phyloP scores from a whole-genome alignment of 2,329 filamentous ascomycete genomes.

The Sporothrix brasiliensis region DNA sequence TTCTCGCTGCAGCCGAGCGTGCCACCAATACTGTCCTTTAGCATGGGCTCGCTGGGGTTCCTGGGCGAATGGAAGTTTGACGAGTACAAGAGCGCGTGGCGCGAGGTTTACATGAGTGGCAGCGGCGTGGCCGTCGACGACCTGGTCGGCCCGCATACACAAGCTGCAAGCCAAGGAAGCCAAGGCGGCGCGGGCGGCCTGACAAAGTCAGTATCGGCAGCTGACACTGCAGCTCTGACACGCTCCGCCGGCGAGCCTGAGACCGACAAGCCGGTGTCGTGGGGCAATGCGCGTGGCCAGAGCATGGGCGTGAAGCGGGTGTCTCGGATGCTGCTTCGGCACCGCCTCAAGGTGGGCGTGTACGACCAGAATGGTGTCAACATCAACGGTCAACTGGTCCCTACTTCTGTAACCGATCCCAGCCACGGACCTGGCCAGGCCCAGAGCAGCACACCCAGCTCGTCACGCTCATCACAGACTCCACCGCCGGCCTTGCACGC shows the following conservation, averaged over 20 bases:
- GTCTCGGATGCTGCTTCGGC: constrained; percentile 81
- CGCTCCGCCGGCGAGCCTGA: constrained; percentile 33
- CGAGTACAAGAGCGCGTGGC: constrained; percentile 89
- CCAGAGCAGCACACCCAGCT: background rate
- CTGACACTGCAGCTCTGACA: constrained; percentile 32
- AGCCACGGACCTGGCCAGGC: background rate
- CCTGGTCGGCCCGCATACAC: constrained; percentile 47
- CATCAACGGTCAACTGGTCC: constrained; percentile 57
- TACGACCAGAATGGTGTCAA: constrained; percentile 69
- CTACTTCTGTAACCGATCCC: constrained; percentile 44
- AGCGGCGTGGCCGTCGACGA: constrained; percentile 56
- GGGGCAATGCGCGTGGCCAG: constrained; percentile 77
- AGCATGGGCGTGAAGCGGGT: constrained; percentile 74
- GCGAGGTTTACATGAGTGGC: constrained; percentile 85
- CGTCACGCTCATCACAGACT: background rate
- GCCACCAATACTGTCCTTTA: constrained; percentile 90
- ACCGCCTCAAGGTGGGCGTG: constrained; percentile 82
- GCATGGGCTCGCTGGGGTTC: constrained; percentile 95
- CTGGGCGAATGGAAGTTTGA: constrained; percentile 94
- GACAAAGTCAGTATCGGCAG: constrained; percentile 26
- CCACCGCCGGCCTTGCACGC: constrained; percentile 61
- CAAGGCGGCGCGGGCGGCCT: background rate
- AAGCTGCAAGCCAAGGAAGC: constrained; percentile 40
- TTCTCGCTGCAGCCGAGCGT: constrained; percentile 82
- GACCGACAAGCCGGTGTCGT: constrained; percentile 49